A percentile compares a stretch with the other conserved stretches of the same genome.
phyloP scores from a whole-genome alignment of 257 asterid genomes.

The Craterostigma plantagineum region DNA sequence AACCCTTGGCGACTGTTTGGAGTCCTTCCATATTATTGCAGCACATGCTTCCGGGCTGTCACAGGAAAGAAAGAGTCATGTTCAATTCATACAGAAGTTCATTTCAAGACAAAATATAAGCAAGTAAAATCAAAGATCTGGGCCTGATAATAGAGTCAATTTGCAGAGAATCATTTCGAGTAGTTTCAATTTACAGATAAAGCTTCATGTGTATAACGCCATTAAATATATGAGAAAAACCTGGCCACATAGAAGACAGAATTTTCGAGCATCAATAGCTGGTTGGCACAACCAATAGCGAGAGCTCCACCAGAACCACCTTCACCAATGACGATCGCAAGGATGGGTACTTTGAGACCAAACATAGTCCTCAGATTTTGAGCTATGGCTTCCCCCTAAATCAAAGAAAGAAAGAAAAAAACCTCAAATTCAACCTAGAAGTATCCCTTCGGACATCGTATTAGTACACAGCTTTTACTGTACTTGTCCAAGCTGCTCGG shows the following conservation, averaged over 20 bases:
- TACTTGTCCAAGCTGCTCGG: slow-evolving; percentile 81
- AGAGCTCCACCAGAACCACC: slow-evolving; percentile 99
- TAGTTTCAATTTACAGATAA: too few species aligned
- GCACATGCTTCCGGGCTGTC: slow-evolving; percentile 99
- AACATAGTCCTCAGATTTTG: slow-evolving; percentile 88
- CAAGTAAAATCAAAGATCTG: too few species aligned
- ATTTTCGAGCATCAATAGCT: slow-evolving; percentile 90
- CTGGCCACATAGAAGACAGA: slow-evolving; percentile 97
- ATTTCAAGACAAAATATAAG: background rate
- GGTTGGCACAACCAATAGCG: slow-evolving; percentile 94
- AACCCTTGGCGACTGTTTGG: slow-evolving; percentile 85
- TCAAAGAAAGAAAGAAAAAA: slow-evolving; percentile 9
- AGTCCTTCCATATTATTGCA: slow-evolving; percentile 77
- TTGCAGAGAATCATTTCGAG: too few species aligned
- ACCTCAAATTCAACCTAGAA: too few species aligned
- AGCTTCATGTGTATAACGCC: too few species aligned
- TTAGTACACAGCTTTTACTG: slow-evolving; percentile 11
- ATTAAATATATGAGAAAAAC: too few species aligned
- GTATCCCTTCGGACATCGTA: too few species aligned
- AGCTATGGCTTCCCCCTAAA: slow-evolving; percentile 97
- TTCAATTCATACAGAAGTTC: slow-evolving; percentile 6
- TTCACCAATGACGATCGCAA: slow-evolving; percentile 87
- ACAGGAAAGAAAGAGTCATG: slow-evolving; percentile 17
- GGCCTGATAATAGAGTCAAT: too few species aligned
- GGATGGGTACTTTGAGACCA: slow-evolving; percentile 87